A percentile compares a stretch with the other conserved stretches of the same genome.
phyloP scores from a whole-genome alignment of 202 grass and related monocot species.

The Bolboschoenoplectus hybrid region DNA sequence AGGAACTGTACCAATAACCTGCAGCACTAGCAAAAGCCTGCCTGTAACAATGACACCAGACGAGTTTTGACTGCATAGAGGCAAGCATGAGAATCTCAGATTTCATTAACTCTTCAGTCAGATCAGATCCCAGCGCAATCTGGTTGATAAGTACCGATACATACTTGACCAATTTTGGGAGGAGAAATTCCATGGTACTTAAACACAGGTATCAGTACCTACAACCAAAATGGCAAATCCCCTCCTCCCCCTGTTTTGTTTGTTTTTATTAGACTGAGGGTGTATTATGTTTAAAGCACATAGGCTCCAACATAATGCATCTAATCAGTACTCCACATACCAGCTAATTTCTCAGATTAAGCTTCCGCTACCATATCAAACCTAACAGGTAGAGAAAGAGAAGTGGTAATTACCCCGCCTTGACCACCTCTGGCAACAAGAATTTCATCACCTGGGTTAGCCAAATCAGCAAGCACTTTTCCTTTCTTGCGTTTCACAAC shows the following conservation, averaged over 20 bases:
- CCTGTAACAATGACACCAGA: not conserved
- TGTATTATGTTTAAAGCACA: not conserved
- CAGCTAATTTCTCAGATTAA: slow-evolving; percentile 7
- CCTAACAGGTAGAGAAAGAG: slow-evolving; percentile 23
- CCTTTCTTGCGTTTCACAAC: slow-evolving; percentile 91
- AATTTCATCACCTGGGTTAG: slow-evolving; percentile 74
- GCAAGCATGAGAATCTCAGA: not conserved
- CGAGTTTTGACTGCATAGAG: not conserved
- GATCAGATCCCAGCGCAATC: not conserved
- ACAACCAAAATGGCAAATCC: not conserved
- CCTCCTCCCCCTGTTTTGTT: not conserved
- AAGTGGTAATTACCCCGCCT: slow-evolving; percentile 63
- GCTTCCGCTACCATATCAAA: not conserved
- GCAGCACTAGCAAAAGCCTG: not conserved
- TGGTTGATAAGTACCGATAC: not conserved
- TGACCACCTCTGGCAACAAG: slow-evolving; percentile 91
- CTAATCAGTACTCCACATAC: not conserved
- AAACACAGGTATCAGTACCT: not conserved
- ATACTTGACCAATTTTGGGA: slow-evolving; percentile 10
- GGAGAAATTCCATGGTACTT: not conserved
- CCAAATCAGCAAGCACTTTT: slow-evolving; percentile 82
- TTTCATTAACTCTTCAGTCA: not conserved
- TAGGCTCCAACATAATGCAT: not conserved
- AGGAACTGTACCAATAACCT: not conserved
- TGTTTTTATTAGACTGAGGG: not conserved